phyloP scores from a whole-genome alignment of 768 basidiomycete species.

The Psilocybe sp. region DNA sequence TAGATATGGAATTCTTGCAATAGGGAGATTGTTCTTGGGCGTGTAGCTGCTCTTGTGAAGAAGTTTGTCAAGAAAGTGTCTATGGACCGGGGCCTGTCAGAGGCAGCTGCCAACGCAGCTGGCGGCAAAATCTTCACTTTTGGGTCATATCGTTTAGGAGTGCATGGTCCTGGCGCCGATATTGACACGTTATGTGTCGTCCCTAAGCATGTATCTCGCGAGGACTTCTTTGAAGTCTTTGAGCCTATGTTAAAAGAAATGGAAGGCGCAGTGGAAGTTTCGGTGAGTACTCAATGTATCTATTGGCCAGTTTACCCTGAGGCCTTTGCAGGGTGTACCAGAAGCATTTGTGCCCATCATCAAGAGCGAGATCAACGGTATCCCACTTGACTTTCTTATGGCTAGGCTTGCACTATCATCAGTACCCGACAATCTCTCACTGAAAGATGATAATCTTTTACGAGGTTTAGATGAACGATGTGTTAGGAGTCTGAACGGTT shows the following conservation, averaged over 20 bases:
- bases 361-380: slow-evolving; percentile 85
- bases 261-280: slow-evolving; percentile 84
- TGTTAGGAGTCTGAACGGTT: slow-evolving; percentile 91
- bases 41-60: slow-evolving; percentile 85
- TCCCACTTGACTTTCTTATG: slow-evolving; percentile 93
- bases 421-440: slow-evolving; percentile 88
- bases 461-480: slow-evolving; percentile 93
- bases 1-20: slow-evolving; percentile 2
- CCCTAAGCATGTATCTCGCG: slow-evolving; percentile 91
- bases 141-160: slow-evolving; percentile 96
- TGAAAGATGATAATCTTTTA: slow-evolving; percentile 88
- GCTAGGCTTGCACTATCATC: slow-evolving; percentile 82
- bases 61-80: slow-evolving; percentile 88
- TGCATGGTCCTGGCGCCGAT: slow-evolving; percentile 93
- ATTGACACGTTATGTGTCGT: slow-evolving; percentile 99
- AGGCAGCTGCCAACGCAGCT: slow-evolving; percentile 81
- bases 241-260: slow-evolving; percentile 82
- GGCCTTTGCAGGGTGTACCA: slow-evolving; percentile 73
- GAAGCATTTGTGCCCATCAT: slow-evolving; percentile 97
- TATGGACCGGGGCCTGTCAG: slow-evolving; percentile 77
- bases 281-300: slow-evolving; percentile 51
- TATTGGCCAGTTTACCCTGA: neutral
- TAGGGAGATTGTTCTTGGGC: slow-evolving; percentile 92
- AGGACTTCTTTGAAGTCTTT: slow-evolving; percentile 93
- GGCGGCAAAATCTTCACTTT: slow-evolving; percentile 99